Base-by-base conservation (phyloP, 2,329 filamentous ascomycete species). In the Colletotrichum navitas region DNA sequence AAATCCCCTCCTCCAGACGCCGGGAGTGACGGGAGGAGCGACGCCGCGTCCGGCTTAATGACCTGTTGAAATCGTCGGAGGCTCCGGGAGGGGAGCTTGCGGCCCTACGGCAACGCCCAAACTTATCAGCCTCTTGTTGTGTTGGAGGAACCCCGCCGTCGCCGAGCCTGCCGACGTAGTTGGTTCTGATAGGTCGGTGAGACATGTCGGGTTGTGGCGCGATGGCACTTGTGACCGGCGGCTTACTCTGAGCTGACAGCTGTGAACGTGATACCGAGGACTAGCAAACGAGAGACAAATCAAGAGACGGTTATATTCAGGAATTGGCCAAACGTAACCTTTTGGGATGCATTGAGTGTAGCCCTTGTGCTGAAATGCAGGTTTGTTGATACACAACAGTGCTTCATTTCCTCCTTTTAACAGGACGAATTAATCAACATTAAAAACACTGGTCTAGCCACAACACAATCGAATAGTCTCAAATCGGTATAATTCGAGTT, bases 31-130 rank as follows among this genome's bases (percentile, higher is more conserved):
- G 60, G 60, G 34, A 39, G 3, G 3, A 39, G 24, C 32, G 34
- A 52, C 52, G 34, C 60, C 45, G 18, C 10, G 32, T 63, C 45
- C 60, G 60, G 60, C 21, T n/a, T 52, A 52, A 63, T 32, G 47
- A 51, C 60, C 60, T 63, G 60, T 63, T 41, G 32, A 39, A 63
- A 63, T 63, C 11, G 1, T 63, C 45, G 45, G 45, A 26, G 60
- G 45, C 10, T 29, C 45, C 60, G 60, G 60, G 7, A 10, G 11
- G 21, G 43, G 18, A 6, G 21, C 36, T 58, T 58, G 54, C 34
- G n/a, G 34, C 12, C 54, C 24, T 26, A 16, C 8, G 41, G 47
- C 54, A 18, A 41, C 39, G 54, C 39, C 54, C 24, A 39, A 11
- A 39, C n/a, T 36, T 26, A 41, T 41, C n/a, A 14, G 54, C 16